phyloP scores from a whole-genome alignment of 495 filamentous ascomycete species.

The Annulohypoxylon nitens region DNA sequence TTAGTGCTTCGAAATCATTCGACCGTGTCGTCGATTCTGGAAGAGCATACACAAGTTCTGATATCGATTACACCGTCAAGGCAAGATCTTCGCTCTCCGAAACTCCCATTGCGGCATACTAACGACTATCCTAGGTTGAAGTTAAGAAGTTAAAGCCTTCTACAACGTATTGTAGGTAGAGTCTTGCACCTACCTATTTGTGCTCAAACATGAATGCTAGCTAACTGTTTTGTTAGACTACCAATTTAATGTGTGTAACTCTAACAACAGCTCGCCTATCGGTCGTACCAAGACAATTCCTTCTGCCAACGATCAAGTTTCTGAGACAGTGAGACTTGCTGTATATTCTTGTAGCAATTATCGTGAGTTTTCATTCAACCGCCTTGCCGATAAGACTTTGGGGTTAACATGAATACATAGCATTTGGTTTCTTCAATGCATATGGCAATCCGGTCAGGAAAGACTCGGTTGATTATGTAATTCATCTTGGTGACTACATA shows the following conservation, averaged over 20 bases:
- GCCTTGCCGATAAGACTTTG: conserved; percentile 41
- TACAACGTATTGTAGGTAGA: conserved; percentile 63
- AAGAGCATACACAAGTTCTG: conserved; percentile 70
- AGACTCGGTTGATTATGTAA: conserved; percentile 72
- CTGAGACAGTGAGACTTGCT: conserved; percentile 59
- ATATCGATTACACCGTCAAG: conserved; percentile 77
- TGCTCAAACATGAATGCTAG: not conserved
- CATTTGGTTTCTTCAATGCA: conserved; percentile 71
- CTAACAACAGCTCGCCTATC: conserved; percentile 58
- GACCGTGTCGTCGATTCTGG: conserved; percentile 59
- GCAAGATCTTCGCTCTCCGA: conserved; percentile 38
- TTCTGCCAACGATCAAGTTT: conserved; percentile 50
- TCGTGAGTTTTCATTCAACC: conserved; percentile 50
- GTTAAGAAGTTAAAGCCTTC: conserved; percentile 67
- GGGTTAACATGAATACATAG: conserved; percentile 39
- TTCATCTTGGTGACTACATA: conserved; percentile 76
- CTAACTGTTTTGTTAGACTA: conserved; percentile 50
- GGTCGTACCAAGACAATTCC: conserved; percentile 68
- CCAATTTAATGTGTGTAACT: conserved; percentile 65
- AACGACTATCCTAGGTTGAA: conserved; percentile 61
- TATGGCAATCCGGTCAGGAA: conserved; percentile 75
- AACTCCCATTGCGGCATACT: not conserved
- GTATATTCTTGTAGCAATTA: conserved; percentile 68
- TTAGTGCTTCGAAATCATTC: conserved; percentile 55
- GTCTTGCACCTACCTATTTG: not conserved